Evolutionary conservation across 805 yeast species (phyloP).

Genomic region (Soucietia sequanensis): DNA sequence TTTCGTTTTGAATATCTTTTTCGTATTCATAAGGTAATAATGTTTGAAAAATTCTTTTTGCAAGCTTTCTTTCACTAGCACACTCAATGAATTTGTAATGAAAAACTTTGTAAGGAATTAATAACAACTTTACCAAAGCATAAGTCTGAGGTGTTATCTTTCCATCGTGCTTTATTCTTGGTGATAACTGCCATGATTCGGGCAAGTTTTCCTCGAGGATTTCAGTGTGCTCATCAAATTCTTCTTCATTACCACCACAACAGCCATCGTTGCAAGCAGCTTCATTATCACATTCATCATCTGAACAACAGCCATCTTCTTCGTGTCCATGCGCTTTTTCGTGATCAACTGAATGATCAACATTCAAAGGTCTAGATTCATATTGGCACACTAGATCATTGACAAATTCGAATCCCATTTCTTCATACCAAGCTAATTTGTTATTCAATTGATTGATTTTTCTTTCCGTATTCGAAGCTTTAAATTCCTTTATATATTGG

Average conservation of each 20-base stretch:
- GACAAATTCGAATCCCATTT: constrained; percentile 40
- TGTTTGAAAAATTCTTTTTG: constrained; percentile 15
- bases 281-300: constrained; percentile 14
- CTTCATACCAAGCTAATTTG: constrained; percentile 51
- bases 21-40: constrained; percentile 13
- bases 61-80: constrained; percentile 20
- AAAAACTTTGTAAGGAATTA: constrained; percentile 27
- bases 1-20: no score
- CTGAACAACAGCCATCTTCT: constrained; percentile 13
- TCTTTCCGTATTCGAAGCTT: constrained; percentile 20
- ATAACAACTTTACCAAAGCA: constrained; percentile 30
- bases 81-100: constrained; percentile 17
- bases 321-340: constrained; percentile 17
- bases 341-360: constrained; percentile 9
- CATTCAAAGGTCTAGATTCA: constrained; percentile 2
- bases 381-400: constrained; percentile 17
- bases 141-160: constrained; percentile 43
- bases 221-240: constrained; percentile 6
- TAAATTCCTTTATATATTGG: constrained; percentile 24
- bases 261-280: constrained; percentile 14
- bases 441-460: constrained; percentile 29
- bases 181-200: constrained; percentile 44
- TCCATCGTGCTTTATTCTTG: constrained; percentile 41
- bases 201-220: constrained; percentile 7
- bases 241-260: constrained; percentile 19